Evolutionary conservation across 257 asterid genomes (phyloP).

Genomic region (Fraxinus pennsylvanica): DNA sequence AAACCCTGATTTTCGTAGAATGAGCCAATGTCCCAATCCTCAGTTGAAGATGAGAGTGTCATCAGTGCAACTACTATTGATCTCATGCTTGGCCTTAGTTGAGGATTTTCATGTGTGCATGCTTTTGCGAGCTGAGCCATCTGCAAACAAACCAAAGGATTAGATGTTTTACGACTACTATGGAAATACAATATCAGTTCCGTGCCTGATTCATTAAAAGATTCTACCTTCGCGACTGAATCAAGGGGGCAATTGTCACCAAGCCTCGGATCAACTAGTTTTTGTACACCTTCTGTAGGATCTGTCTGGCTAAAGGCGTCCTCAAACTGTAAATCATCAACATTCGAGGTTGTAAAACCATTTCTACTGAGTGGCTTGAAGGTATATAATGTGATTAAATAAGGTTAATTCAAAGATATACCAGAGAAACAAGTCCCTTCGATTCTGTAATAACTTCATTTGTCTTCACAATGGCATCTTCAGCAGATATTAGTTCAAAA

Average conservation of each 20-base stretch:
- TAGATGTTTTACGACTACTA: background rate
- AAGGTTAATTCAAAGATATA: constrained; percentile 26
- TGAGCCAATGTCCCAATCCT: constrained; percentile 84
- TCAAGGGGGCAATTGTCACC: constrained; percentile 63
- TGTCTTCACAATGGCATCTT: constrained; percentile 64
- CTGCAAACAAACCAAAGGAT: constrained; percentile 32
- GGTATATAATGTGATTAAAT: background rate
- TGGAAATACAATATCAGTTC: background rate
- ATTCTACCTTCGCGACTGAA: constrained; percentile 62
- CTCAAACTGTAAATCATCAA: constrained; percentile 58
- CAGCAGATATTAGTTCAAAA: constrained; percentile 69
- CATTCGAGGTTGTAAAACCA: background rate
- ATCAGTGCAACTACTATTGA: constrained; percentile 83
- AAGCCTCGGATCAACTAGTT: constrained; percentile 75
- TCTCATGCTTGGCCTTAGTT: constrained; percentile 84
- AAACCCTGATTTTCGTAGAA: constrained; percentile 75
- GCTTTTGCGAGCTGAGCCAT: constrained; percentile 79
- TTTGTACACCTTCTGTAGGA: constrained; percentile 47
- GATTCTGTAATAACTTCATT: constrained; percentile 65
- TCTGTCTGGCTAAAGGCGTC: constrained; percentile 52
- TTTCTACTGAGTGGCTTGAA: background rate
- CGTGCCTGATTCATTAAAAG: background rate
- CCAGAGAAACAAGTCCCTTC: constrained; percentile 74
- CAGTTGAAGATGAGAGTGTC: constrained; percentile 81
- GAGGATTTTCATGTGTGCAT: constrained; percentile 83